Evolutionary conservation across 1,139 yeast genomes (phyloP), one percentile per base, ranked within the genome.

Genomic region (Debaryomyces sp.): DNA sequence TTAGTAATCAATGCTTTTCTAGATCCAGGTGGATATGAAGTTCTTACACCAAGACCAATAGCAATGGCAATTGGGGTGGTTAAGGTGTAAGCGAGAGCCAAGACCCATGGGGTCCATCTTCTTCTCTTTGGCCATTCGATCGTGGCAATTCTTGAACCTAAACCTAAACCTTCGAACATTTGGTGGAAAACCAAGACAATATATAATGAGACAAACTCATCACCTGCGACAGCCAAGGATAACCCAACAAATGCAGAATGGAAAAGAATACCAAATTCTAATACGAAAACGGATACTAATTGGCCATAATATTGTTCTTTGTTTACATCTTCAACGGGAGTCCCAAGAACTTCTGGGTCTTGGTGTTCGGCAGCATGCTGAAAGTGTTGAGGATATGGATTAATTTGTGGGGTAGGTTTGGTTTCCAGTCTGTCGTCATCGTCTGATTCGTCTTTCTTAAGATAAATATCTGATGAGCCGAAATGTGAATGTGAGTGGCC

Each of bases 311-410:
- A 77, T 44, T 64, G 63, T 53, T 78, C 78, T 56, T 68, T 71
- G 44, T 60, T 67, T 2, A 54, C 39, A 43, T 67, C 67, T 47
- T 62, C 61, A 35, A 64, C 74, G 29, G 76, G 81, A 8, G 80
- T 73, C 2, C 75, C 74, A 36, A 74, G 39, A 15, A 63, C 68
- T 53, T 77, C 80, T n/a, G 75, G 79, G 62, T 82, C 85, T 61
- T 81, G 85, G 62, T 82, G 86, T 17, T 67, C 73, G 1, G 51
- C 54, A 12, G 78, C 82, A 58, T 81, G 86, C 21, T 69, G 61
- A 55, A 67, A 81, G 60, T 82, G 86, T 18, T 53, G 50, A 9
- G 79, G 79, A 52, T 69, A 75, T 17, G 62, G 65, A 45, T 61
- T 62, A 3, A 59, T 57, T 12, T 51, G 58, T 9, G 42, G 54